Percentiles rank a stretch among this genome's conserved stretches.
Evolutionary conservation across 2,329 filamentous ascomycete genomes (phyloP).

Genomic region (Stemphylium lycopersici): DNA sequence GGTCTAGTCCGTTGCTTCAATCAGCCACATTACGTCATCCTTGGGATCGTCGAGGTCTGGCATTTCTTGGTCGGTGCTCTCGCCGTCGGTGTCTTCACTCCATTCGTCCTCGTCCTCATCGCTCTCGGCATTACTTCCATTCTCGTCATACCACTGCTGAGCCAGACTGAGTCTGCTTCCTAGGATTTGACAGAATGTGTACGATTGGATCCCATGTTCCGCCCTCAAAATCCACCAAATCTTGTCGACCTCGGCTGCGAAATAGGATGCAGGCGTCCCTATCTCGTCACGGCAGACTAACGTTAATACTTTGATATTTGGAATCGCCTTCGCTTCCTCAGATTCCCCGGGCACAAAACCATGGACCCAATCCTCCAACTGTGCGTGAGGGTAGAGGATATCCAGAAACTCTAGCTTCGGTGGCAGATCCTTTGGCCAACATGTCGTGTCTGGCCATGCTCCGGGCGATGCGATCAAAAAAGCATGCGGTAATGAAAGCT

Average conservation of each 20-base stretch:
- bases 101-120: neutral
- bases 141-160: constrained; percentile 6
- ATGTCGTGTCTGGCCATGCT: neutral
- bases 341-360: neutral
- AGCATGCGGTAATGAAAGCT: constrained; percentile 21
- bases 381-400: constrained; percentile 19
- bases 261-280: constrained; percentile 7
- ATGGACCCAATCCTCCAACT: constrained; percentile 14
- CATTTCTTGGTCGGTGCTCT: too few species aligned
- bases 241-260: constrained; percentile 6
- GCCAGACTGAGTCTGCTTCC: constrained; percentile 8
- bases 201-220: constrained; percentile 12
- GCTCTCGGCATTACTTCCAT: constrained; percentile 1
- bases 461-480: constrained; percentile 17
- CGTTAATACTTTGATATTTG: constrained; percentile 10
- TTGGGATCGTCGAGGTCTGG: too few species aligned
- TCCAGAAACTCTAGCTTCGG: constrained; percentile 21
- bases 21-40: too few species aligned
- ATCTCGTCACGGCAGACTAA: constrained; percentile 23
- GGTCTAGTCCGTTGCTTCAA: too few species aligned
- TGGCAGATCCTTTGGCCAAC: constrained; percentile 17
- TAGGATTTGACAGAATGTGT: constrained; percentile 13
- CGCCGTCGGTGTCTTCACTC: too few species aligned
- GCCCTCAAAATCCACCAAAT: constrained; percentile 15
- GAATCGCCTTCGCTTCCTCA: neutral